These are phyloP conservation scores for Xerocomellus intermedius DNA, from an alignment of 768 basidiomycete species.

Conservation along the genomic window DNA sequence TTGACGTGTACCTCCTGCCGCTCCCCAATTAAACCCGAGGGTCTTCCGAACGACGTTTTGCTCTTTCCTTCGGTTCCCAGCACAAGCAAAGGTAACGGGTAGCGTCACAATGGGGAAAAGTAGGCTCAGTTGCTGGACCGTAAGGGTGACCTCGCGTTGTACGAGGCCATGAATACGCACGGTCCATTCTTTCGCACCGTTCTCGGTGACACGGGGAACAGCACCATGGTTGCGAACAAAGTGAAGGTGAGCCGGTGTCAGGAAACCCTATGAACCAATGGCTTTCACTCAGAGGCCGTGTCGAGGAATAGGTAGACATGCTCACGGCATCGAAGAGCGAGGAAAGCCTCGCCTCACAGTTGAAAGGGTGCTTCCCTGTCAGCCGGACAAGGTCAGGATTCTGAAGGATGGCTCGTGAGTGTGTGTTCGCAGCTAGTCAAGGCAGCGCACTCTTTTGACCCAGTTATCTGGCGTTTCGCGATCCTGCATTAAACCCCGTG, in stretches of 20 bases:
- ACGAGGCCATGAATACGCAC: conserved; percentile 42
- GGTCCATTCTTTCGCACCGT: conserved; percentile 41
- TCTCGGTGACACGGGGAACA: conserved; percentile 46
- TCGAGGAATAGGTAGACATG: not conserved
- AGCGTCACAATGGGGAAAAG: conserved; percentile 54
- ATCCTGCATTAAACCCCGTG: conserved; percentile 21
- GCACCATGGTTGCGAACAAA: conserved; percentile 66
- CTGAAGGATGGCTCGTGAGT: conserved; percentile 8
- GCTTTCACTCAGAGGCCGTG: not conserved
- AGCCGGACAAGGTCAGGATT: conserved; percentile 44
- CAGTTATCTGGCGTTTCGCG: conserved; percentile 41
- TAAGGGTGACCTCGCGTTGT: conserved; percentile 36
- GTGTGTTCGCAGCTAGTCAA: not conserved
- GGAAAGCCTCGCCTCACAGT: conserved; percentile 49
- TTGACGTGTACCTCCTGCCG: conserved; percentile 35
- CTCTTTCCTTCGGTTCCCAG: conserved; percentile 64
- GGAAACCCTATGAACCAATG: conserved; percentile 40
- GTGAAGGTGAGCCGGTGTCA: conserved; percentile 53
- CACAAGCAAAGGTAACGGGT: conserved; percentile 62
- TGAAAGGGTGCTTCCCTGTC: conserved; percentile 65
- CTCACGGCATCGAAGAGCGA: conserved; percentile 41
- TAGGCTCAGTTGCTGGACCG: conserved; percentile 43
- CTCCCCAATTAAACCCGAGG: conserved; percentile 57
- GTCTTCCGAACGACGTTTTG: conserved; percentile 60
- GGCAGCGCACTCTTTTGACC: conserved; percentile 33